Base-by-base conservation (phyloP, 768 basidiomycete genomes). In the Daedaleopsis sinensis region DNA sequence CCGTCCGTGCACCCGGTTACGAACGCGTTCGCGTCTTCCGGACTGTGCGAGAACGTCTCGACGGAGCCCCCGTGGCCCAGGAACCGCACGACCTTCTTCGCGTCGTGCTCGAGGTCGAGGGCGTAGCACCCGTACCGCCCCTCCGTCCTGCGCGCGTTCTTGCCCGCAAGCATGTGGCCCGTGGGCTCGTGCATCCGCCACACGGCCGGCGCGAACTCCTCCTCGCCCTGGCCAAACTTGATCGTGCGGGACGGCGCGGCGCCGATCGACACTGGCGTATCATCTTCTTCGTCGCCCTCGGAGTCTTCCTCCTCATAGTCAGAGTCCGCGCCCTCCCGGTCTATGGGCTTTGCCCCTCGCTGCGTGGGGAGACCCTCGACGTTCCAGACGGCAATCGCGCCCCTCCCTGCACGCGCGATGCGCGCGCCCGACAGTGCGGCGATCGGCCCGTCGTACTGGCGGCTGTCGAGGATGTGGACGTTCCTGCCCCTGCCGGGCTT, bases 1-100 rank as follows among this genome's bases (percentile, higher is more conserved):
- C 80, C 78, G 57, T 82, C 79, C 10, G 37, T 62, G 35, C 71
- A 68, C 11, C 68, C 68, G 0, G 76, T 78, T 32, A 72, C 57
- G 62, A 80, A 80, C 0, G 65, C 50, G 56, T 75, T 74, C 3
- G 72, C 69, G 49, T 79, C 78, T 0, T 59, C 71, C 0, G 54
- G 66, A 58, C 74, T 77, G 8, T 73, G 76, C 5, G 77, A 73
- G 58, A 80, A 71, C 8, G 46, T 61, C 10, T 57, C 54, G 16
- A 76, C 67, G 10, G 52, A 1, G 69, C 77, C 13, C 74, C 77
- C 44, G 55, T 77, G 74, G 0, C 78, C 80, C 5, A 80, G 57
- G 62, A 76, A 79, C 2, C 73, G 67, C 10, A 65, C 53, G 2
- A 52, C 67, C 9, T 63, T 62, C 50, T 72, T 73, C 2, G 73